Evolutionary conservation across 352 stramenopile genomes (phyloP).

Genomic region (Globisporangium carolinianum): DNA sequence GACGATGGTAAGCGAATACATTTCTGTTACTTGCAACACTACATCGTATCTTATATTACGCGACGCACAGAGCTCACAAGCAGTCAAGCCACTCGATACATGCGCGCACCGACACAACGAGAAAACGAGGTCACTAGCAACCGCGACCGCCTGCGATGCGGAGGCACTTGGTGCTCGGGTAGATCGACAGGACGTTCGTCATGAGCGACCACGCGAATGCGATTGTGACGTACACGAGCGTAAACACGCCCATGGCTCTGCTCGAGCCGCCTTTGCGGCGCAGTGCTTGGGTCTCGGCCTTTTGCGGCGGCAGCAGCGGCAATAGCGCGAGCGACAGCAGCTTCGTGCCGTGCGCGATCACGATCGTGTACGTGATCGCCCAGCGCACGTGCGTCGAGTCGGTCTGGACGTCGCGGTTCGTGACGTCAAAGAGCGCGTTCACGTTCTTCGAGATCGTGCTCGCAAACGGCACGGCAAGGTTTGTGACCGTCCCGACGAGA

Average conservation of each 20-base stretch:
- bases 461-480: conserved; percentile 30
- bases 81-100: too few species aligned
- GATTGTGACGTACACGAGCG: too few species aligned
- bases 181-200: conserved; percentile 17
- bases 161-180: conserved; percentile 4
- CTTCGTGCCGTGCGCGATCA: too few species aligned
- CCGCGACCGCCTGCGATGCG: conserved; percentile 5
- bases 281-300: conserved; percentile 20
- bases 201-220: conserved; percentile 27
- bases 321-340: conserved; percentile 24
- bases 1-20: too few species aligned
- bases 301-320: too few species aligned
- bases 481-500: conserved; percentile 33
- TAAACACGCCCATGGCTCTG: conserved; percentile 21
- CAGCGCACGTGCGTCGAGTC: conserved; percentile 31
- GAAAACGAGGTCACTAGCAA: conserved; percentile 2
- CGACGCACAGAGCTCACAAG: neutral
- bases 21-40: too few species aligned
- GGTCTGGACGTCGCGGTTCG: conserved; percentile 27
- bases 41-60: too few species aligned
- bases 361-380: too few species aligned
- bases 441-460: conserved; percentile 29
- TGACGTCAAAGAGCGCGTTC: conserved; percentile 26
- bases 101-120: neutral
- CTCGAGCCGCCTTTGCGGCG: conserved; percentile 18